A percentile compares a stretch with the other conserved stretches of the same genome.
phyloP scores from a whole-genome alignment of 495 filamentous ascomycete genomes.

The Evansstolkia leycettana region DNA sequence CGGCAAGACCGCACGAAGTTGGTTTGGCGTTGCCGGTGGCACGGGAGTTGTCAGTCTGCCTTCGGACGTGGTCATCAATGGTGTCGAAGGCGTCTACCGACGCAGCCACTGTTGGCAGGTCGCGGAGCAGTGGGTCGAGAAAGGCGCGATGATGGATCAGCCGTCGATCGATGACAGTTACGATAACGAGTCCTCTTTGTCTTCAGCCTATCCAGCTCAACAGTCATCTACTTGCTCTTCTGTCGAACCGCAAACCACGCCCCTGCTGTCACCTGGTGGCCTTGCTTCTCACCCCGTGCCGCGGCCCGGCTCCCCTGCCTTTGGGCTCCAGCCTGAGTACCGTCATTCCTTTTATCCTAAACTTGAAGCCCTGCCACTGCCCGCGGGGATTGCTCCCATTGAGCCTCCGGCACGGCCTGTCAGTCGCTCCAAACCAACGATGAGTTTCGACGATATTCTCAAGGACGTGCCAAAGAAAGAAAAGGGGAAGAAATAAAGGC shows the following conservation, averaged over 20 bases:
- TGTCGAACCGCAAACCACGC: conserved; percentile 16
- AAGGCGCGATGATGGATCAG: conserved; percentile 23
- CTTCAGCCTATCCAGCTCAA: conserved; percentile 30
- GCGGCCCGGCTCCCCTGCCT: conserved; percentile 30
- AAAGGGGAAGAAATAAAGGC: conserved; percentile 11
- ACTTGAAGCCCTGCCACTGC: conserved; percentile 39
- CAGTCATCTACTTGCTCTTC: conserved; percentile 32
- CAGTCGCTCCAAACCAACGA: conserved; percentile 35
- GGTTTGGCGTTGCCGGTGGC: conserved; percentile 68
- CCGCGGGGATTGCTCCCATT: conserved; percentile 35
- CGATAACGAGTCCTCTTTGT: conserved; percentile 32
- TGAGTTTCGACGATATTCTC: conserved; percentile 43
- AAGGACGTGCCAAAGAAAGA: conserved; percentile 32
- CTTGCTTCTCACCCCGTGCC: conserved; percentile 27
- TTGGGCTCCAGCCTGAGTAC: conserved; percentile 17
- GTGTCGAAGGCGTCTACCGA: conserved; percentile 80
- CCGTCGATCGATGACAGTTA: conserved; percentile 28
- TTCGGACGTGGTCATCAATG: conserved; percentile 72
- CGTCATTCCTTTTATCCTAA: conserved; percentile 35
- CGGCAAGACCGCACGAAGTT: conserved; percentile 51
- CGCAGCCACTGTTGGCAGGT: conserved; percentile 86
- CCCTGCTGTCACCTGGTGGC: conserved; percentile 18
- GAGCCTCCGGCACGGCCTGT: conserved; percentile 28
- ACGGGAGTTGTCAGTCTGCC: conserved; percentile 64
- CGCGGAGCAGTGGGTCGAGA: conserved; percentile 59